A percentile compares a stretch with the other conserved stretches of the same genome.
Conservation (phyloP, 148 eudicot genomes). For the Diospyros kaki region DNA sequence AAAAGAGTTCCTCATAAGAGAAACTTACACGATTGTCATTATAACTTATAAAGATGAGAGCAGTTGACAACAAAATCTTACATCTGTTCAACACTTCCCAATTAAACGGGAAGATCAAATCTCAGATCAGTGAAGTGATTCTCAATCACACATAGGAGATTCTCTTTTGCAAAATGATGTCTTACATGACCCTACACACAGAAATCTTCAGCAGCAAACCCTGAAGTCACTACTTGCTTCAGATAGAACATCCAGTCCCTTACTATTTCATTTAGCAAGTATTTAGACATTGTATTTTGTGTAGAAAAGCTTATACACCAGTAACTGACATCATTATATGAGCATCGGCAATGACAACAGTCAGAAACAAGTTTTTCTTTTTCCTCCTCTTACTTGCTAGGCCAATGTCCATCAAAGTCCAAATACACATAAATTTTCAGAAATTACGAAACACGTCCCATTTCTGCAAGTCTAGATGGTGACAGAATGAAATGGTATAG, state of each 20-base stretch:
- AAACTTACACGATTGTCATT: neutral
- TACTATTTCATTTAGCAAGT: neutral
- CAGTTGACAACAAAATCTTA: neutral
- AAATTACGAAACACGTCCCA: neutral
- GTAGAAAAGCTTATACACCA: neutral
- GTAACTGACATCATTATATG: neutral
- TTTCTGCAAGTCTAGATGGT: neutral
- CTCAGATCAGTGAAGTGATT: neutral
- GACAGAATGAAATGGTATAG: neutral
- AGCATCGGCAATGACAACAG: neutral
- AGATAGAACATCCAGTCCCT: neutral
- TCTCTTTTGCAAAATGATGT: neutral
- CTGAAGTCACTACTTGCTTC: neutral
- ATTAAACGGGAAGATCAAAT: neutral
- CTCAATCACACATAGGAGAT: neutral
- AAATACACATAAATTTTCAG: no score
- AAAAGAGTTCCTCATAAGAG: neutral
- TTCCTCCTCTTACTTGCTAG: neutral
- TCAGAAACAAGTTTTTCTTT: neutral
- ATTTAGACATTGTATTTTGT: neutral
- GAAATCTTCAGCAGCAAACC: neutral
- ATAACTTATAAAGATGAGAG: neutral
- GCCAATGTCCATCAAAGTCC: neutral
- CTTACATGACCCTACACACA: neutral
- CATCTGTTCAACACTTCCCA: neutral